phyloP scores from a whole-genome alignment of 805 yeast species.

The Wickerhamiella parazyma region DNA sequence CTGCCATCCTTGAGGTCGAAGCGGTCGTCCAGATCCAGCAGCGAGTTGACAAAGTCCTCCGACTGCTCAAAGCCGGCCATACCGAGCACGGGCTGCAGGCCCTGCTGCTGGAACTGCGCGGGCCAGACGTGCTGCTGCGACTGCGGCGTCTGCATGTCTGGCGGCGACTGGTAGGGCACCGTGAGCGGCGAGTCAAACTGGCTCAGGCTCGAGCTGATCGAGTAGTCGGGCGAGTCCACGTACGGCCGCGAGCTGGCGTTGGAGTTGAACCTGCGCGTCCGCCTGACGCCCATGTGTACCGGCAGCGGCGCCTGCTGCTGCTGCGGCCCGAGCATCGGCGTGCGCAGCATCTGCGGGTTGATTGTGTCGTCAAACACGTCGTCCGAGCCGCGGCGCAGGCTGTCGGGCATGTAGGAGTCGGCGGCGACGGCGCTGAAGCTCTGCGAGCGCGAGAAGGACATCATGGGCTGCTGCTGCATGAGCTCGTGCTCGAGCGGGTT shows the following conservation, averaged over 20 bases:
- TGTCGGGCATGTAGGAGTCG: constrained; percentile 36
- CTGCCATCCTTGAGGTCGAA: constrained; percentile 1
- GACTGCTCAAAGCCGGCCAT: constrained; percentile 12
- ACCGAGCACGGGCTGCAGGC: background rate
- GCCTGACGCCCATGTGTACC: constrained; percentile 6
- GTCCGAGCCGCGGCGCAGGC: constrained; percentile 22
- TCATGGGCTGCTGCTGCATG: constrained; percentile 9
- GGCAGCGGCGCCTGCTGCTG: constrained; percentile 1
- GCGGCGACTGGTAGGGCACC: constrained; percentile 6
- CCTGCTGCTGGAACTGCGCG: background rate
- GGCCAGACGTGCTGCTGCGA: constrained; percentile 5
- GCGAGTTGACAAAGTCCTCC: constrained; percentile 19
- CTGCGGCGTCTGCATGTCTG: constrained; percentile 3
- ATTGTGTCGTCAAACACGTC: constrained; percentile 24
- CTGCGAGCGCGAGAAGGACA: constrained; percentile 13
- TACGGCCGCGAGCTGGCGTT: constrained; percentile 2
- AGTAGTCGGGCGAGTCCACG: constrained; percentile 6
- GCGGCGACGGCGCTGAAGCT: constrained; percentile 57
- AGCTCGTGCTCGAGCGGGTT: constrained; percentile 18
- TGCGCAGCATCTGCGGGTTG: constrained; percentile 6
- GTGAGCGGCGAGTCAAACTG: constrained; percentile 7
- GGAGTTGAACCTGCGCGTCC: constrained; percentile 3
- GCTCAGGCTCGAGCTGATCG: background rate
- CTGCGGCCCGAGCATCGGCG: background rate
- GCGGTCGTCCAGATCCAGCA: constrained; percentile 13